phyloP scores from a whole-genome alignment of 2,329 filamentous ascomycete genomes.

The Rhynchosporium graminicola region DNA sequence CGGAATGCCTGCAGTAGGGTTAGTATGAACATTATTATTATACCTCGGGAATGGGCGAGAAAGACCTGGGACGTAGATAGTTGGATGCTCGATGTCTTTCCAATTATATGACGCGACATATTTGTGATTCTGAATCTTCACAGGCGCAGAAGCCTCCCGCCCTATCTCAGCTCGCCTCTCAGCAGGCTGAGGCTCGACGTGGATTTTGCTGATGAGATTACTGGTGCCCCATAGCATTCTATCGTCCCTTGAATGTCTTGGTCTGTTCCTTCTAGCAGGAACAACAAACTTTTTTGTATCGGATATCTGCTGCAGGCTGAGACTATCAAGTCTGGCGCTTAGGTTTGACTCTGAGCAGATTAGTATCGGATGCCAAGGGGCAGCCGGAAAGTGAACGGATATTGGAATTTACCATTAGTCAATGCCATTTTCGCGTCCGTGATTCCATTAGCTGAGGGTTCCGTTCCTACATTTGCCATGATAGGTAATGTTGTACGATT shows the following conservation, averaged over 20 bases:
- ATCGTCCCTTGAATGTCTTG: background rate
- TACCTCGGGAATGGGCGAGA: constrained; percentile 1
- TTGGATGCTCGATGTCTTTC: constrained; percentile 21
- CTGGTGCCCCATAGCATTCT: constrained; percentile 3
- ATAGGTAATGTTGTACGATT: too few relatives aligned
- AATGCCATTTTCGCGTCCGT: constrained; percentile 15
- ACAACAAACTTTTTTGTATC: background rate
- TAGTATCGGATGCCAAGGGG: too few relatives aligned
- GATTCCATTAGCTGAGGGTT: too few relatives aligned
- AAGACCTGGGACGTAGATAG: constrained; percentile 22
- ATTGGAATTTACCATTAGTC: background rate
- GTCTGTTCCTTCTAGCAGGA: background rate
- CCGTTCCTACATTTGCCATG: too few relatives aligned
- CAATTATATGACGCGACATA: constrained; percentile 17
- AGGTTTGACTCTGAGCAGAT: background rate
- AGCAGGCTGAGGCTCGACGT: constrained; percentile 8
- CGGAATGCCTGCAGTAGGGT: constrained; percentile 15
- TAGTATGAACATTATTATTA: constrained; percentile 13
- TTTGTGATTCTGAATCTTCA: constrained; percentile 19
- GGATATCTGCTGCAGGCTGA: constrained; percentile 10
- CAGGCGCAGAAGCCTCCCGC: background rate
- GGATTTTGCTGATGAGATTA: constrained; percentile 11
- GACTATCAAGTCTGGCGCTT: background rate
- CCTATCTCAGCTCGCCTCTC: background rate
- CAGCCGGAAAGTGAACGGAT: too few relatives aligned